Evolutionary conservation across 2,329 filamentous ascomycete species (phyloP).

Genomic region (Colletotrichum sp.): DNA sequence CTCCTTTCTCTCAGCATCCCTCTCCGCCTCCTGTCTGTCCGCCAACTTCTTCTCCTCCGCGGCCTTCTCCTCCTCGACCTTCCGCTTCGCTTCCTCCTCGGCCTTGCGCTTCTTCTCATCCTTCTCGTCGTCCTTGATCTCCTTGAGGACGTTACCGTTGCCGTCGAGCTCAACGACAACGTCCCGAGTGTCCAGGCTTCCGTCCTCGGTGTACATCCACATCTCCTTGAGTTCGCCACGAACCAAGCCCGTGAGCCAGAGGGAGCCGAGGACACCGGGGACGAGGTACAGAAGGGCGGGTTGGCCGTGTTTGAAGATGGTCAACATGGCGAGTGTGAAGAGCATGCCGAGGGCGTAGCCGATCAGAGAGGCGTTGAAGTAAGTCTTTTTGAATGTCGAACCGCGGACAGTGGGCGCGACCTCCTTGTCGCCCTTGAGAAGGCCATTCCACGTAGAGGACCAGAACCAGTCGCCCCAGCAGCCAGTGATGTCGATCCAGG

Average conservation of each 20-base stretch:
- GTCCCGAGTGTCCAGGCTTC: constrained; percentile 58
- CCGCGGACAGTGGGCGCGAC: constrained; percentile 36
- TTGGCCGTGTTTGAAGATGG: constrained; percentile 81
- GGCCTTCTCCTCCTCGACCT: not conserved
- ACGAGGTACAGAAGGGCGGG: constrained; percentile 93
- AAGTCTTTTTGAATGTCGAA: constrained; percentile 77
- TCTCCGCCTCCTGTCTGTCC: constrained; percentile 6
- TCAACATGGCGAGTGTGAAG: constrained; percentile 76
- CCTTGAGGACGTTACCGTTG: constrained; percentile 49
- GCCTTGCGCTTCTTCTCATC: constrained; percentile 40
- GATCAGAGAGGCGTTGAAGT: constrained; percentile 78
- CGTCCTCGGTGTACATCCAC: constrained; percentile 83
- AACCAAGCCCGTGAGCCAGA: constrained; percentile 76
- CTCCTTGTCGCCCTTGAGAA: constrained; percentile 23
- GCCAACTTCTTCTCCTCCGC: constrained; percentile 5
- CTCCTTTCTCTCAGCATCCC: constrained; percentile 18
- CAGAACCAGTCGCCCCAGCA: constrained; percentile 87
- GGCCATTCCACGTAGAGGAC: constrained; percentile 50
- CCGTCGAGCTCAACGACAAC: constrained; percentile 60
- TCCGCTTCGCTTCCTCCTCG: constrained; percentile 27
- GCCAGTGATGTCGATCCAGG: constrained; percentile 66
- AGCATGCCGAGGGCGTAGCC: constrained; percentile 84
- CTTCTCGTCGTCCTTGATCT: constrained; percentile 40
- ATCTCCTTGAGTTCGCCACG: constrained; percentile 77
- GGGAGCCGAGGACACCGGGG: constrained; percentile 75